A percentile compares a stretch with the other conserved stretches of the same genome.
Conservation (phyloP, 106 monocot genomes). For the Iris macrosiphon region DNA sequence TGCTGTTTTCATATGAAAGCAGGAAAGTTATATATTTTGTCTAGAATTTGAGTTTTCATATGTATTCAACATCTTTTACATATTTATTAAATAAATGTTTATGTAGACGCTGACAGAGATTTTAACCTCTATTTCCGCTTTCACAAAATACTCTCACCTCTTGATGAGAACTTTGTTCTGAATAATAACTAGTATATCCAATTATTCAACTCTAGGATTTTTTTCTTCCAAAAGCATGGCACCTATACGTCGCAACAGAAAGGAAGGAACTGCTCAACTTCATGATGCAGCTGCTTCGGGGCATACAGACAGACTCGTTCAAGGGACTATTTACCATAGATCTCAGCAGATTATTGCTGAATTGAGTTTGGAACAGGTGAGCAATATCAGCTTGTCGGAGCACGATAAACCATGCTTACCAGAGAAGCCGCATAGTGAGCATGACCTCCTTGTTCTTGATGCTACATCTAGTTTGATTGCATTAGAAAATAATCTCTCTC, state of each 20-base stretch:
- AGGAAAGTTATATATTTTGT: no score
- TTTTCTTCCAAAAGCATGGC: neutral
- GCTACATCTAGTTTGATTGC: neutral
- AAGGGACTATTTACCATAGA: neutral
- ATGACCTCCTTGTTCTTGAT: neutral
- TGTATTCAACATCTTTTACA: neutral
- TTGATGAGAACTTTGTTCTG: neutral
- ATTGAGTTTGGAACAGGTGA: neutral
- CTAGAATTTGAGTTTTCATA: neutral
- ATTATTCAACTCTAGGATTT: no score
- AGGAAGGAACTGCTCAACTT: neutral
- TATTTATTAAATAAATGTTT: neutral
- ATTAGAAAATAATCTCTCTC: neutral
- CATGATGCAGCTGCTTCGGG: neutral
- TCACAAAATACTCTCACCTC: neutral
- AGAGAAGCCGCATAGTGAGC: neutral
- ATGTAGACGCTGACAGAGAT: neutral
- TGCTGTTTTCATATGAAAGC: no score
- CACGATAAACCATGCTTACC: no score
- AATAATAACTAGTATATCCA: conserved; percentile 1
- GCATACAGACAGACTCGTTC: neutral
- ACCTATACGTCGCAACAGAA: neutral
- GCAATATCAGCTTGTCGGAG: neutral
- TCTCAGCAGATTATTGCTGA: neutral
- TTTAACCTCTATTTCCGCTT: neutral